Base-by-base conservation (phyloP, 805 yeast species). In the Starmerella etchellsii region DNA sequence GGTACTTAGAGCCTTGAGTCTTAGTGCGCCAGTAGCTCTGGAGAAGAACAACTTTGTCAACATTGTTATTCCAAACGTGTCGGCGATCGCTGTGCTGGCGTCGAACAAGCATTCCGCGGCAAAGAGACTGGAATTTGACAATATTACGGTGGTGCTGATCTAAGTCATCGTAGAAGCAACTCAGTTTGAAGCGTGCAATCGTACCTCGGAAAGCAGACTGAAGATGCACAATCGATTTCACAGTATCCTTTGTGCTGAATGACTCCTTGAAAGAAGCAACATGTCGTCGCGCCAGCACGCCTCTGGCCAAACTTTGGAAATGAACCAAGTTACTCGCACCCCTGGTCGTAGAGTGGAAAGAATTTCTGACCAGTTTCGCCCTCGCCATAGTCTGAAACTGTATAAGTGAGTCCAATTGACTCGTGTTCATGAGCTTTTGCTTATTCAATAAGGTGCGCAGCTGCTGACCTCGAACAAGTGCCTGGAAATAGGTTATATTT, bases 21-120 rank as follows among this genome's bases (percentile, higher is more conserved):
- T 69, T 66, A 25, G 84, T 77, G 42, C 85, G 71, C 41, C 88
- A 69, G 29, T 66, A 65, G 36, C 84, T 77, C 62, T 91, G 98
- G 15, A 87, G 72, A 52, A 67, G 71, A 46, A 83, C 65, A 14
- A 91, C 72, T 30, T 71, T 67, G n/a, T 66, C 69, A 30, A 71
- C 55, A 52, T 82, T 76, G 4, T 59, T 56, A 15, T 56, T 55
- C 60, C 83, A 88, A 61, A 75, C 68, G 1, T 56, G 56, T 48
- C 62, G 57, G 25, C 64, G 44, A 11, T 47, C 50, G 2, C 40
- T 32, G 42, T 50, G 49, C 9, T 39, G 36, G 23, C 48, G 46
- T 14, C 67, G 51, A 0, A 50, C 52, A 14, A 63, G 43, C 22
- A 38, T 42, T 2, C 67, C 68, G 6, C 67, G 52, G 23, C 48